Evolutionary conservation across 768 basidiomycete genomes (phyloP).

Genomic region (Lactarius hengduanensis): DNA sequence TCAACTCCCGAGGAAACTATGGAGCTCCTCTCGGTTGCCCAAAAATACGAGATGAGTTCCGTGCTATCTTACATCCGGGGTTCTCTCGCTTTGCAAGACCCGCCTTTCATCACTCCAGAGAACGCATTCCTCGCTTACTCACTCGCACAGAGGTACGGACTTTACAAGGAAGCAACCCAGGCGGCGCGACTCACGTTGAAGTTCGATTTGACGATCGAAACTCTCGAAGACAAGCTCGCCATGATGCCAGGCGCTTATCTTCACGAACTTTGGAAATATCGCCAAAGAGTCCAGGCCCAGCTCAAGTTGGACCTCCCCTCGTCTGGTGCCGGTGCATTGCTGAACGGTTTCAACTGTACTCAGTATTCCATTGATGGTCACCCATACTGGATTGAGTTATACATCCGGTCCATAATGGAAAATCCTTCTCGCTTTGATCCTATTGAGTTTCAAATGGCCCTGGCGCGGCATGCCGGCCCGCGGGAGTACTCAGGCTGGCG

Average conservation of each 20-base stretch:
- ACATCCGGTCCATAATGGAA: too few species aligned
- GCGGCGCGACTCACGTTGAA: slow-evolving; percentile 3
- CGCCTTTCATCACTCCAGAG: background rate
- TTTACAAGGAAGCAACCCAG: background rate
- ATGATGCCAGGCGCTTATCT: background rate
- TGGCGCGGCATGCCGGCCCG: too few species aligned
- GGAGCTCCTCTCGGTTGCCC: slow-evolving; percentile 16
- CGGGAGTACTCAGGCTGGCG: too few species aligned
- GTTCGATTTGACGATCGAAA: slow-evolving; percentile 1
- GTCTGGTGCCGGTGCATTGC: too few species aligned
- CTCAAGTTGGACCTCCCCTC: too few species aligned
- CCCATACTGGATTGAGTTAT: too few species aligned
- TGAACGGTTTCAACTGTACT: too few species aligned
- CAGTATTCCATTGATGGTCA: too few species aligned
- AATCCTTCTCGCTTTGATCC: too few species aligned
- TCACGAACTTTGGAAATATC: slow-evolving; percentile 13
- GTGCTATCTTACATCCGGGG: slow-evolving; percentile 2
- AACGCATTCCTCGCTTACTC: background rate
- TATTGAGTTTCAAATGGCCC: too few species aligned
- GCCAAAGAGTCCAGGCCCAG: too few species aligned
- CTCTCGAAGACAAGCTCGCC: background rate
- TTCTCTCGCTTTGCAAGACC: background rate
- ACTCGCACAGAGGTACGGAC: background rate
- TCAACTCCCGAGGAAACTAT: background rate
- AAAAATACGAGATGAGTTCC: slow-evolving; percentile 13